Base-by-base conservation (phyloP, 441 rosid genomes). In the Gossypium gossypioides region DNA sequence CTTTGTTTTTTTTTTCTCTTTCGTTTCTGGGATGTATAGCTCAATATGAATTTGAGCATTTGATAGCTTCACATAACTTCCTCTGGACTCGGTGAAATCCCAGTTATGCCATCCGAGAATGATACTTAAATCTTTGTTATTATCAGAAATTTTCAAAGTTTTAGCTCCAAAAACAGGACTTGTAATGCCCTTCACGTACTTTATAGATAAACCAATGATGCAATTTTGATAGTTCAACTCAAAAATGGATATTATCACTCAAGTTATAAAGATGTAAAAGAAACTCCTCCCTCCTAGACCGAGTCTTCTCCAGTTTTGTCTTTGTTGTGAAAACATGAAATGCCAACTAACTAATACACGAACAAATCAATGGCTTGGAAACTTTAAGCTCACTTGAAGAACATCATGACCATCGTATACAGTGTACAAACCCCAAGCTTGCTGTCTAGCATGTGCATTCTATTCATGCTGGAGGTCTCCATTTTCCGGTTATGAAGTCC, bases 401-500 rank as follows among this genome's bases (percentile, higher is more conserved):
- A 40, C 16, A 19, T 12, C 54, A 21, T 18, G 10, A 6, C 4
- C 19, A 44, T 15, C 4, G 12, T 12, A 4, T 27, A 61, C 9
- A 54, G 22, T 2, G 37, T 59, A 6, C 8, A 59, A 58, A 27
- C 63, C 57, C 62, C 6, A 2, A 4, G 16, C 62, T 58, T 13
- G 19, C n/a, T 34, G 48, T 51, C 62, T 46, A 48, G 44, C 25
- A 12, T 19, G 61, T 16, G 32, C 16, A 21, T 46, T 44, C 60
- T 10, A 55, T 67, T 83, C 76, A 80, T 24, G 52, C 57, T 0
- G 84, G 89, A 76, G 83, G 84, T 62, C 68, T 67, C 96, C 97
- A 91, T 71, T 80, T 87, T 48, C 95, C 95, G 32, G 89, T 79
- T 68, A 54, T 84, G 82, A 93, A 90, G 78, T 83, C 83, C 59